These are phyloP conservation scores for Sporothrix humicola DNA, from an alignment of 2,329 filamentous ascomycete species.

Conservation along the genomic window DNA sequence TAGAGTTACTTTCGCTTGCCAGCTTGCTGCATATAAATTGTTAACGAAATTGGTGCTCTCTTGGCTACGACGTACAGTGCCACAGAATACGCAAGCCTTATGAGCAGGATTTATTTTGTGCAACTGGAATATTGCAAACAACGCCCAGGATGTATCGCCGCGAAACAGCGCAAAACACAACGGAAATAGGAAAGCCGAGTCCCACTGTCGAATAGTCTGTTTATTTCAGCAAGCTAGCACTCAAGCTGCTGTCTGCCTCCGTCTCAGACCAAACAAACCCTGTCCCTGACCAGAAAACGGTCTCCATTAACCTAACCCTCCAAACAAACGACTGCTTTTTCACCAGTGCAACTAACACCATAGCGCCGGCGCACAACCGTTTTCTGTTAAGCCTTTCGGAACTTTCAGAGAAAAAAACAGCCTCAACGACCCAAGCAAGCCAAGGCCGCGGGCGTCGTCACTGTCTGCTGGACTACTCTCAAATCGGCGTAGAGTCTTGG, in stretches of 20 bases:
- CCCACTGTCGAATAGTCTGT: background rate
- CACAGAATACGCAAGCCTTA: too few relatives aligned
- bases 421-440: background rate
- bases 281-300: background rate
- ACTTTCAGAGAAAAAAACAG: background rate
- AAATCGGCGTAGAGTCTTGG: background rate
- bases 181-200: background rate
- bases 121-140: background rate
- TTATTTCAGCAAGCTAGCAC: background rate
- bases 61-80: background rate
- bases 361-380: background rate
- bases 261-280: background rate
- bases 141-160: background rate
- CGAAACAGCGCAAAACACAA: background rate
- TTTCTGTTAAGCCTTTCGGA: constrained; percentile 2
- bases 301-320: background rate
- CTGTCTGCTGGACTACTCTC: background rate
- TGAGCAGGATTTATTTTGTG: background rate
- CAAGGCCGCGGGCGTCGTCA: constrained; percentile 4
- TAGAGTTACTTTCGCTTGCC: background rate
- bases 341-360: background rate
- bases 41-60: background rate
- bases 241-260: background rate
- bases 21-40: background rate
- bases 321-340: background rate